phyloP scores from a whole-genome alignment of 768 basidiomycete species.

The Naganishia randhawae region DNA sequence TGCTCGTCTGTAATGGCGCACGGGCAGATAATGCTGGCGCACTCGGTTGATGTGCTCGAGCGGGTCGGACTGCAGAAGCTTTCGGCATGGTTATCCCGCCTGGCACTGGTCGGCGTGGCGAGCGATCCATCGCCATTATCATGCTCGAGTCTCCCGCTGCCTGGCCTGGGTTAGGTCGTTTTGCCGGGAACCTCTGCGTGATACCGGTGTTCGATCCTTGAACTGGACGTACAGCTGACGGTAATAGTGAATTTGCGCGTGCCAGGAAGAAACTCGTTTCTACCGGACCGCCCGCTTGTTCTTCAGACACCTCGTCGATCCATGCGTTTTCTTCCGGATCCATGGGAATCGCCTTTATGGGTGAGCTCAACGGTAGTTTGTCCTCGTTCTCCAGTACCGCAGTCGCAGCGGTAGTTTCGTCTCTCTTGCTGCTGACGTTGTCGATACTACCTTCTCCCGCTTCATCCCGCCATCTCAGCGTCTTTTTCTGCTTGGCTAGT shows the following conservation, averaged over 20 bases:
- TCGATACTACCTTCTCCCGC: slow-evolving; percentile 38
- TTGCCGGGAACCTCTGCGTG: slow-evolving; percentile 3
- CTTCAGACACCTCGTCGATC: slow-evolving; percentile 7
- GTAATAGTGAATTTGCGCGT: not conserved
- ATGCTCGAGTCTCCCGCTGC: slow-evolving; percentile 8
- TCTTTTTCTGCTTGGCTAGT: slow-evolving; percentile 25
- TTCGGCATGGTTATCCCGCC: slow-evolving; percentile 2
- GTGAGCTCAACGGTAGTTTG: slow-evolving; percentile 4
- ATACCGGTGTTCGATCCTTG: not conserved
- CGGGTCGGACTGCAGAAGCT: slow-evolving; percentile 6
- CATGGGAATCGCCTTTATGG: not conserved
- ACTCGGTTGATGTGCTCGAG: not conserved
- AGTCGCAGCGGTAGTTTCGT: slow-evolving; percentile 37
- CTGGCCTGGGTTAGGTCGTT: slow-evolving; percentile 1
- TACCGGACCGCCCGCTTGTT: not conserved
- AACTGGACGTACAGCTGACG: not conserved
- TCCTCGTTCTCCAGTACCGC: slow-evolving; percentile 29
- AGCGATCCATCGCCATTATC: slow-evolving; percentile 1
- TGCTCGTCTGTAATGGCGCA: slow-evolving; percentile 16
- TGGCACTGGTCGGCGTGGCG: not conserved
- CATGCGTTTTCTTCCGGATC: slow-evolving; percentile 13
- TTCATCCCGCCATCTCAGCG: slow-evolving; percentile 38
- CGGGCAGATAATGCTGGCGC: not conserved
- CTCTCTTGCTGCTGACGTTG: slow-evolving; percentile 31
- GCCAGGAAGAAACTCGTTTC: slow-evolving; percentile 3